Evolutionary conservation across 768 basidiomycete genomes (phyloP).

Genomic region (Lactifluus hygrophoroides): DNA sequence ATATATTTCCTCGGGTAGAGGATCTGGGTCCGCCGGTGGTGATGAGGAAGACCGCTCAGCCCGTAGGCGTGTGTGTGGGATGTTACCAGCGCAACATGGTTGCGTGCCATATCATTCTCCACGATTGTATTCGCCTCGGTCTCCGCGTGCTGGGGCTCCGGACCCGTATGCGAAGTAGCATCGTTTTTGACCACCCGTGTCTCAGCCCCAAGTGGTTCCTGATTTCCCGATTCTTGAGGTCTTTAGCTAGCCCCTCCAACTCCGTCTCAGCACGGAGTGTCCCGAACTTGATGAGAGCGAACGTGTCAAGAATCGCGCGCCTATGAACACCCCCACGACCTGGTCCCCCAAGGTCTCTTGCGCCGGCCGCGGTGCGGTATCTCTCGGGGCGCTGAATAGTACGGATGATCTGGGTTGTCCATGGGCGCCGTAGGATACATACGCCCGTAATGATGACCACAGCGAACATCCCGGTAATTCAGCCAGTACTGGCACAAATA

Average conservation of each 20-base stretch:
- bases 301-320: constrained; percentile 90
- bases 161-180: not conserved
- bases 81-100: constrained; percentile 5
- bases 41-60: constrained; percentile 15
- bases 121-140: not conserved
- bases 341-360: constrained; percentile 38
- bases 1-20: constrained; percentile 52
- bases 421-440: constrained; percentile 24
- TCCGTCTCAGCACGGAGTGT: constrained; percentile 7
- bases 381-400: constrained; percentile 85
- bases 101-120: constrained; percentile 28
- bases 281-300: constrained; percentile 87
- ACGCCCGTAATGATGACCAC: constrained; percentile 82
- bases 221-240: not conserved
- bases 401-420: constrained; percentile 50
- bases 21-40: constrained; percentile 28
- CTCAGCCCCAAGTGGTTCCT: not conserved
- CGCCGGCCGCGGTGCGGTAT: constrained; percentile 47
- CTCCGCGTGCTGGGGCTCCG: not conserved
- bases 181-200: constrained; percentile 15
- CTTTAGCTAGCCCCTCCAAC: constrained; percentile 3
- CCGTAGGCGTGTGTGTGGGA: constrained; percentile 12
- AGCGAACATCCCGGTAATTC: constrained; percentile 78
- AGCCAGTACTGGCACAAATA: constrained; percentile 85
- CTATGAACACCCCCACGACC: constrained; percentile 38